Conservation (phyloP, 345 rosid genomes). For the Aquilaria sinensis region DNA sequence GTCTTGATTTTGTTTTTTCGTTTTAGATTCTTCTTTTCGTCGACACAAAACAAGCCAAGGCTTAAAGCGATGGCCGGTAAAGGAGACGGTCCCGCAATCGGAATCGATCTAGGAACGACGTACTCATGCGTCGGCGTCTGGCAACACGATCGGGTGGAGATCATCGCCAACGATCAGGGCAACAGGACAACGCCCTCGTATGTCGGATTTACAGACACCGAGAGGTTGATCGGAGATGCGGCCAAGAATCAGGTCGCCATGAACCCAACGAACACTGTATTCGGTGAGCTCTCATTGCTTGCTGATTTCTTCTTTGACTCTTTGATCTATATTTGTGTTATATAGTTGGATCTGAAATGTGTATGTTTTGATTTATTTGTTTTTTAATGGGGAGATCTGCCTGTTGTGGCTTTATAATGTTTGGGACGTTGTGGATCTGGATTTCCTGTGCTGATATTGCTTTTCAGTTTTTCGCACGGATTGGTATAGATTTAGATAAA, state of each 20-base stretch:
- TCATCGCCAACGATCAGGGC: conserved; percentile 74
- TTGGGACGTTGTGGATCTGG: not conserved
- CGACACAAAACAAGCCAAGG: not conserved
- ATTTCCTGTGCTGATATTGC: not conserved
- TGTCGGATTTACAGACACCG: conserved; percentile 58
- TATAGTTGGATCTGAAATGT: conserved; percentile 16
- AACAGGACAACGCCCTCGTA: conserved; percentile 71
- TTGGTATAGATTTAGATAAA: too few relatives aligned
- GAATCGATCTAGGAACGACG: conserved; percentile 67
- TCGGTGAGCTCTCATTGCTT: conserved; percentile 32
- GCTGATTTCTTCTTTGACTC: not conserved
- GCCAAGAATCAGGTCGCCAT: conserved; percentile 85
- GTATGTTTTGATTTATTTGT: not conserved
- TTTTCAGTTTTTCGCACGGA: too few relatives aligned
- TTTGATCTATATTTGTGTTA: not conserved
- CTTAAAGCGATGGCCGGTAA: conserved; percentile 47
- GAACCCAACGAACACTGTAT: conserved; percentile 69
- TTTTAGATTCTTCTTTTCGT: conserved; percentile 3
- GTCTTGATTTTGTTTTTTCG: not conserved
- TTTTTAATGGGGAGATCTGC: not conserved
- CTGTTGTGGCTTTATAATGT: not conserved
- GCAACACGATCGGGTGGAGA: conserved; percentile 80
- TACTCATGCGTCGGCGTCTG: conserved; percentile 78
- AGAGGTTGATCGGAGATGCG: conserved; percentile 72
- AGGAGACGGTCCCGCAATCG: conserved; percentile 81